Percentiles rank a stretch among this genome's conserved stretches.
These are phyloP conservation scores for Phytophthora pinifolia DNA, from an alignment of 352 stramenopile genomes.

Conservation along the genomic window DNA sequence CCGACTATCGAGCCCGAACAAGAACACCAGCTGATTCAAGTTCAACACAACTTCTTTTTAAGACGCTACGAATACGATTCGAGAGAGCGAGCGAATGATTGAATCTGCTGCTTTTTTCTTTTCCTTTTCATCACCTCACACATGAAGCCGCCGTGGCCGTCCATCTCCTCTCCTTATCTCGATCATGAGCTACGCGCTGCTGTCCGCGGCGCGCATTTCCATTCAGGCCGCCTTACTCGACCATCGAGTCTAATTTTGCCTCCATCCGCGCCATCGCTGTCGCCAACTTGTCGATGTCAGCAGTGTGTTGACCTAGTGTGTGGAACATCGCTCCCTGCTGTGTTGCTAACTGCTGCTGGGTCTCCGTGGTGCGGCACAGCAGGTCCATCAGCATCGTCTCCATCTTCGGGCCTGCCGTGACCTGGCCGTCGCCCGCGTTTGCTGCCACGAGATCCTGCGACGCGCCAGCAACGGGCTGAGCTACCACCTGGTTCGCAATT, in stretches of 20 bases:
- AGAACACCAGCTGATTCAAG: not conserved
- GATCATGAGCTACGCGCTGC: constrained; percentile 24
- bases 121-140: constrained; percentile 35
- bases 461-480: constrained; percentile 41
- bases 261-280: constrained; percentile 88
- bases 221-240: constrained; percentile 53
- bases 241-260: constrained; percentile 85
- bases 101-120: constrained; percentile 43
- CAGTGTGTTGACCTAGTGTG: constrained; percentile 88
- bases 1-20: no score
- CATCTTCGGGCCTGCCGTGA: constrained; percentile 86
- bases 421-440: constrained; percentile 81
- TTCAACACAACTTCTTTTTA: constrained; percentile 2
- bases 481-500: constrained; percentile 80
- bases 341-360: constrained; percentile 89
- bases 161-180: constrained; percentile 26
- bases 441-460: constrained; percentile 84
- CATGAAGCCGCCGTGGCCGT: constrained; percentile 18
- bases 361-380: constrained; percentile 86
- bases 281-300: constrained; percentile 87
- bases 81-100: constrained; percentile 32
- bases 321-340: constrained; percentile 91
- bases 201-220: constrained; percentile 28
- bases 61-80: constrained; percentile 24
- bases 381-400: constrained; percentile 91